Conservation (phyloP, 2,329 filamentous ascomycete genomes). For the Cordyceps tenuipes region DNA sequence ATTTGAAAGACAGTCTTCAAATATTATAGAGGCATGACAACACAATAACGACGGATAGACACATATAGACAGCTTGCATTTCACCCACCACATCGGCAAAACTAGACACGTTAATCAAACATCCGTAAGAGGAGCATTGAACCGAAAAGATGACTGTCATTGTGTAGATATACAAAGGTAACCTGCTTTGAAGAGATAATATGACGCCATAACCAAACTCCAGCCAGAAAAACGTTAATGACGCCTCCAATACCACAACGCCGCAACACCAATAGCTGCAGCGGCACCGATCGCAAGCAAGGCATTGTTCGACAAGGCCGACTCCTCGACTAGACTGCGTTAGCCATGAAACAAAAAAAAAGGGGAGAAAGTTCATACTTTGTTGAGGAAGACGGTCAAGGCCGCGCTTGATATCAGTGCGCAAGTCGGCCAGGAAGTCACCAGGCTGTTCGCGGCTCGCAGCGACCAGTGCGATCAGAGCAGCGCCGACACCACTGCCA, state of each 20-base stretch:
- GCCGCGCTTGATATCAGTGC: constrained; percentile 29
- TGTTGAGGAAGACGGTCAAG: constrained; percentile 24
- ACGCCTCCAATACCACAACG: constrained; percentile 29
- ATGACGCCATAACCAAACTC: constrained; percentile 8
- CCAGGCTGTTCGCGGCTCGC: constrained; percentile 52
- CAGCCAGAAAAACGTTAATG: constrained; percentile 9
- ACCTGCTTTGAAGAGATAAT: constrained; percentile 2
- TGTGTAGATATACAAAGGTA: constrained; percentile 3
- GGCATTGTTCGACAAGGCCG: constrained; percentile 22
- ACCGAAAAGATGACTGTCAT: constrained; percentile 2
- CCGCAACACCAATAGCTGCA: constrained; percentile 31
- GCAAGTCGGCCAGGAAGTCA: constrained; percentile 35
- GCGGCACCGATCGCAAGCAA: constrained; percentile 27
- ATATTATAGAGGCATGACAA: neutral
- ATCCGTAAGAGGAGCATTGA: neutral
- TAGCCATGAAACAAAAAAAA: neutral
- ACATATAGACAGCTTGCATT: neutral
- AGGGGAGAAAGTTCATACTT: constrained; percentile 19
- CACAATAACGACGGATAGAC: neutral
- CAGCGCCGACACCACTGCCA: constrained; percentile 75
- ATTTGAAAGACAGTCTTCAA: neutral
- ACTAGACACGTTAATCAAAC: neutral
- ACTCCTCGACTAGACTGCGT: constrained; percentile 22
- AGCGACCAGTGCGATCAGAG: constrained; percentile 86
- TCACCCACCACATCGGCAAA: neutral